Base-by-base conservation (phyloP, 2,329 filamentous ascomycete genomes). In the Beauveria sp. region DNA sequence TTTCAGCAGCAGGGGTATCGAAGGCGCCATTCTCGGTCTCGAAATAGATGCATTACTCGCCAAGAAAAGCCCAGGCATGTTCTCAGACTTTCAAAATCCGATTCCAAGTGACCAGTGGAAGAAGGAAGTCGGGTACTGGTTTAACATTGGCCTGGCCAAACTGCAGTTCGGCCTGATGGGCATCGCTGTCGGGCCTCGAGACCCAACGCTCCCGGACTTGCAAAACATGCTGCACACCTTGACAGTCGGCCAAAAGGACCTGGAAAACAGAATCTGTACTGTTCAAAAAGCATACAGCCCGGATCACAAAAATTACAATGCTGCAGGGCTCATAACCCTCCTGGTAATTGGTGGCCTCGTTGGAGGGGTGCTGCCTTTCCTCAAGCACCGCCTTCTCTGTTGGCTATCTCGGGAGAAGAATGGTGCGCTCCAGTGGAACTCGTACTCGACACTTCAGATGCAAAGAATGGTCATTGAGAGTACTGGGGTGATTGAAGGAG, bases 41-140 rank as follows among this genome's bases (percentile, higher is more conserved):
- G 57, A 43, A n/a, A 18, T 22, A 5, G 40, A 43, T 22, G 45
- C 57, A 20, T n/a, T 60, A 9, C 47, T 49, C 12, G 57, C 57
- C 18, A 60, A 30, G 22, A 63, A 63, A 22, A 57, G 38, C 30
- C 62, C 58, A 0, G 58, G 58, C 24, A 47, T 63, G 1, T 52
- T 59, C 2, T 20, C 30, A 6, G 46, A 28, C 5, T 45, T 59
- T 9, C 62, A 63, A 4, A 63, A 56, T 22, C 58, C 62, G 9
- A 20, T 63, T 5, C 52, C 62, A 5, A 57, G 61, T 40, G 62
- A 58, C 16, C 62, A 63, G 56, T 63, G 62, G 62, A 63, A 61
- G 52, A 54, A 38, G 5, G 62, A 63, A 28, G 62, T 61, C 6
- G 20, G 49, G 14, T 61, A 63, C 40, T 63, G 62, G 62, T 63